Evolutionary conservation across 345 rosid species (phyloP), one percentile per base, ranked within the genome.

Genomic region (Anacardium occidentale): DNA sequence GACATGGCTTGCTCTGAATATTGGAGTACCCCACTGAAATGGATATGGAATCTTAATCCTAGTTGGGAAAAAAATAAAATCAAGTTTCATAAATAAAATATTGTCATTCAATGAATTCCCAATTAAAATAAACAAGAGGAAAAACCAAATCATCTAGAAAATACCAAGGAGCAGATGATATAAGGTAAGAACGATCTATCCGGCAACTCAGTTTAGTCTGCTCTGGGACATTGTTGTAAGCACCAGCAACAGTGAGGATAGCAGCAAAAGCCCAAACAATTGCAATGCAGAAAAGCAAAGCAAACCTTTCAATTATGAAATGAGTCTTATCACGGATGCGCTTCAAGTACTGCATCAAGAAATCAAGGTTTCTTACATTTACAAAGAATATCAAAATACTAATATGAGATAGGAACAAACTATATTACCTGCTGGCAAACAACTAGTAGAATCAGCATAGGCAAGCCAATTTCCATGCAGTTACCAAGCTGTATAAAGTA

Each of bases 21-120:
- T 83, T 4, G 99, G 99, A 73, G 99, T 83, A 66, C 97, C 99
- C 97, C 97, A 95, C 75, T 95, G 99, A 72, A 95, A 91, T 5
- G 99, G 99, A 71, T 92, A 92, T 17, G 98, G 98, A 54, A 95
- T 69, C 71, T 85, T 91, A 68, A 95, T 85, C 99, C 99, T 95
- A 74, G 34, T 77, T 76, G 14, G 55, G 47, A 82, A 62, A 74
- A 72, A 64, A 48, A 53, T 13, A n/a, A 59, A 21, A 62, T 1
- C 64, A 50, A 13, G 22, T n/a, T 45, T 56, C 69, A 74, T 18
- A 0, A 7, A 40, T 55, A 14, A 56, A 15, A 59, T 47, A 54
- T 29, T 50, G 44, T 15, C 53, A 4, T 10, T 21, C 15, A 60
- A 47, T 18, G 17, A 66, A 60, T 57, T 17, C 21, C 14, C 2